Evolutionary conservation across 805 yeast genomes (phyloP), one percentile per base, ranked within the genome.

Genomic region (Ogataea ganodermae): DNA sequence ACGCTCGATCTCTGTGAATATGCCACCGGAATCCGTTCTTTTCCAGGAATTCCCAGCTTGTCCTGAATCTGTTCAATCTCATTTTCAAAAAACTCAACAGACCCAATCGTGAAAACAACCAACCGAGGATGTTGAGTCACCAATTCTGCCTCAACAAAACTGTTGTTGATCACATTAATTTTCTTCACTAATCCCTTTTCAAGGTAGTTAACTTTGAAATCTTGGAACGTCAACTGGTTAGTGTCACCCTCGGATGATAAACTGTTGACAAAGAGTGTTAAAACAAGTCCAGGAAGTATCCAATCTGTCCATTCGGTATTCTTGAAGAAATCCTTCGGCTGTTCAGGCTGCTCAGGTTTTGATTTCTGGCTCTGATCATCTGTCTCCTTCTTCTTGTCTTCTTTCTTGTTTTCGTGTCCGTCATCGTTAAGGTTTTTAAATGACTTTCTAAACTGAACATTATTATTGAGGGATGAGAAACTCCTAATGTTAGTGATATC

Each of bases 61-160:
- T 81, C 81, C 67, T 90, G 96, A 10, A 90, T 89, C 30, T 76
- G 79, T 50, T 81, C 84, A 48, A 94, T 71, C 57, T 83, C 84
- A 45, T 80, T 81, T 67, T 94, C 99, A 67, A 94, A 94, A 26
- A 82, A 74, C 44, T 90, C 97, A 18, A 91, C 81, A 1, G 96
- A 85, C 8, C 99, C 99, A 59, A 94, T 88, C 12, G 82, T 79
- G 72, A 94, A 94, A 5, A 72, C 70, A n/a, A 64, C 66, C 35
- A 46, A 32, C 35, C 57, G 60, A 14, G 60, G 66, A 30, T 61
- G 59, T n/a, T 61, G 59, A 8, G 63, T 45, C 26, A 64, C 58
- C 28, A 70, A 67, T 53, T 79, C 82, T 2, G 92, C 86, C 45
- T 84, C 78, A 6, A 89, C 99, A 40, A 76, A 75, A 10, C 80